Evolutionary conservation across 768 basidiomycete species (phyloP).

Genomic region (Kondoa malvinella): DNA sequence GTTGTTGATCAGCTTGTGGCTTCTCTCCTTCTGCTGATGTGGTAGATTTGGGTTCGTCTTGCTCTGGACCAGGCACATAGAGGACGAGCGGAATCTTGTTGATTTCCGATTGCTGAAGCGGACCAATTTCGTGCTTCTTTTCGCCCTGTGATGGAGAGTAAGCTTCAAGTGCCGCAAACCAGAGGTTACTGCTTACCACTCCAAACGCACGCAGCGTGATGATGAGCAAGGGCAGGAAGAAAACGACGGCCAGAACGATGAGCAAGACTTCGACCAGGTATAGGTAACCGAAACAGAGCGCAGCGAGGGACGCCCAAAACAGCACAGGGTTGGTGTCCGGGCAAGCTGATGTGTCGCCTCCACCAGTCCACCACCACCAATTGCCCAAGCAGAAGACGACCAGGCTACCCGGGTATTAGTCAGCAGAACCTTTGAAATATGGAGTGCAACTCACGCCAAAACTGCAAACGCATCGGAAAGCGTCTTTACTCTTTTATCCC

Average conservation of each 20-base stretch:
- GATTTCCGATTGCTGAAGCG: conserved; percentile 21
- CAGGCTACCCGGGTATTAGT: too few relatives aligned
- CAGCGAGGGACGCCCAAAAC: conserved; percentile 19
- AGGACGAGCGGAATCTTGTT: conserved; percentile 18
- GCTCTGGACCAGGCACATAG: conserved; percentile 14
- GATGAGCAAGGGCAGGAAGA: conserved; percentile 23
- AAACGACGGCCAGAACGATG: conserved; percentile 22
- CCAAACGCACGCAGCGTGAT: conserved; percentile 4
- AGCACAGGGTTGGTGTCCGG: conserved; percentile 9
- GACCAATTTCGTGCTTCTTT: conserved; percentile 25
- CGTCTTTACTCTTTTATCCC: conserved; percentile 12
- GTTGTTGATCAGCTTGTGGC: neutral
- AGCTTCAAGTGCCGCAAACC: too few relatives aligned
- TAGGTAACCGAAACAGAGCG: conserved; percentile 20
- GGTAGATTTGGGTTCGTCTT: neutral
- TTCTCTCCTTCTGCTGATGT: conserved; percentile 2
- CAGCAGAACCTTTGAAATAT: too few relatives aligned
- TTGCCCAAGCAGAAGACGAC: conserved; percentile 19
- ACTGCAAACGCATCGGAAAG: conserved; percentile 1
- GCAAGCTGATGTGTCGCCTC: neutral
- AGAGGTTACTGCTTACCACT: too few relatives aligned
- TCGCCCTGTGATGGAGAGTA: too few relatives aligned
- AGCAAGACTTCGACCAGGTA: conserved; percentile 21
- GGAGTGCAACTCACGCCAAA: too few relatives aligned
- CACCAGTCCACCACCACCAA: conserved; percentile 17